Base-by-base conservation (phyloP, 768 basidiomycete genomes). In the Mycena alexandri region DNA sequence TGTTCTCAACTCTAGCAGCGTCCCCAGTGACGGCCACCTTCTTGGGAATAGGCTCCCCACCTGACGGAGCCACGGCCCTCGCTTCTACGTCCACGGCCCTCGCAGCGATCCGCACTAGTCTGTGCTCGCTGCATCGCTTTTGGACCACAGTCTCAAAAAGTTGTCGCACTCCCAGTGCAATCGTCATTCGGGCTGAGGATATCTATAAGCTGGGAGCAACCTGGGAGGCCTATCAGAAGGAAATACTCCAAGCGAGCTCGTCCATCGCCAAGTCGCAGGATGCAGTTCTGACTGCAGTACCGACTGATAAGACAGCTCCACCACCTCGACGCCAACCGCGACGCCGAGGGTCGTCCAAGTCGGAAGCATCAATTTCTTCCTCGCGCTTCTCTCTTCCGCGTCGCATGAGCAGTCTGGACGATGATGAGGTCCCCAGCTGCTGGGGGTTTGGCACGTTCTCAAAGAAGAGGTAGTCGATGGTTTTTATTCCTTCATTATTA, bases 311-410 rank as follows among this genome's bases (percentile, higher is more conserved):
- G 17, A 43, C 61, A 3, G 47, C 29, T 50, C 21, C n/a, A 25
- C 47, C 36, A n/a, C 13, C 43, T 42, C 67, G 61, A 41, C 67
- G 67, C 10, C 50, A 46, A 48, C 67, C 21, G 34, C 61, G 67
- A 33, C 67, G 66, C 3, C 54, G 67, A 4, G 56, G 48, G 22
- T 68, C 67, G 11, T 68, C 56, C 36, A 68, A 63, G 61, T 68
- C 67, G 24, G 56, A 63, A n/a, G 29, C 43, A 5, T 68, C 67
- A 16, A 16, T 44, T 19, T 50, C 61, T n/a, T 33, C 48, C 29
- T 57, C 54, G 7, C 46, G n/a, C 46, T 5, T 13, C 6, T 33
- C 13, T 9, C 44, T 19, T 44, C 59, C 65, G 6, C 65, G 65
- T 19, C 53, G 46, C 47, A 61, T 48, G 56, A 48, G 55, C 61